Percentiles rank a stretch among this genome's conserved stretches.
Conservation (phyloP, 805 yeast genomes). For the Pichia gijzeniarum region DNA sequence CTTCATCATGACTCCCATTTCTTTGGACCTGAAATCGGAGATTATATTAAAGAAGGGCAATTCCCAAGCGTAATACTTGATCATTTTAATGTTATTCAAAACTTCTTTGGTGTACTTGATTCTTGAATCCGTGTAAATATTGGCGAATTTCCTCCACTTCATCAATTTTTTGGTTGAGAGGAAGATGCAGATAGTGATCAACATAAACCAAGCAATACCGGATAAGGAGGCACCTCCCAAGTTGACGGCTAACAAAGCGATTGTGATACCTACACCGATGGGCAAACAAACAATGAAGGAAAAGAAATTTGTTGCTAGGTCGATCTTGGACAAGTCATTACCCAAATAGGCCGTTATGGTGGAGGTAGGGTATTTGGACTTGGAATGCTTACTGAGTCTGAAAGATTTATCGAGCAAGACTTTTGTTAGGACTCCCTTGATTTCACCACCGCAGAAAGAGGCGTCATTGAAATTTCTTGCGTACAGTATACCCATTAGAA, state of each 20-base stretch:
- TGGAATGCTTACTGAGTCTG: slow-evolving; percentile 49
- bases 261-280: slow-evolving; percentile 52
- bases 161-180: slow-evolving; percentile 47
- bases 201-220: slow-evolving; percentile 53
- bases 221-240: slow-evolving; percentile 69
- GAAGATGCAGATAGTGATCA: slow-evolving; percentile 45
- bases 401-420: slow-evolving; percentile 66
- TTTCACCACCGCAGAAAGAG: slow-evolving; percentile 61
- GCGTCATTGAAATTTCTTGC: slow-evolving; percentile 62
- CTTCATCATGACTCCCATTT: slow-evolving; percentile 52
- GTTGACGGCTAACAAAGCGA: slow-evolving; percentile 57
- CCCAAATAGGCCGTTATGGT: slow-evolving; percentile 72
- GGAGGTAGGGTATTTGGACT: slow-evolving; percentile 57
- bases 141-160: slow-evolving; percentile 49
- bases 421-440: slow-evolving; percentile 64
- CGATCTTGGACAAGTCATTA: slow-evolving; percentile 76
- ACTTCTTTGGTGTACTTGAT: slow-evolving; percentile 74
- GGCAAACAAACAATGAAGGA: slow-evolving; percentile 63
- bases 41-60: slow-evolving; percentile 60
- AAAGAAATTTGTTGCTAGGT: slow-evolving; percentile 64
- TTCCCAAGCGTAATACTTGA: slow-evolving; percentile 92
- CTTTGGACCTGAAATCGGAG: slow-evolving; percentile 48
- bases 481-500: slow-evolving; percentile 40
- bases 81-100: slow-evolving; percentile 67
- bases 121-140: slow-evolving; percentile 65